Conservation (phyloP, 768 basidiomycete species). For the Cubamyces lactineus region DNA sequence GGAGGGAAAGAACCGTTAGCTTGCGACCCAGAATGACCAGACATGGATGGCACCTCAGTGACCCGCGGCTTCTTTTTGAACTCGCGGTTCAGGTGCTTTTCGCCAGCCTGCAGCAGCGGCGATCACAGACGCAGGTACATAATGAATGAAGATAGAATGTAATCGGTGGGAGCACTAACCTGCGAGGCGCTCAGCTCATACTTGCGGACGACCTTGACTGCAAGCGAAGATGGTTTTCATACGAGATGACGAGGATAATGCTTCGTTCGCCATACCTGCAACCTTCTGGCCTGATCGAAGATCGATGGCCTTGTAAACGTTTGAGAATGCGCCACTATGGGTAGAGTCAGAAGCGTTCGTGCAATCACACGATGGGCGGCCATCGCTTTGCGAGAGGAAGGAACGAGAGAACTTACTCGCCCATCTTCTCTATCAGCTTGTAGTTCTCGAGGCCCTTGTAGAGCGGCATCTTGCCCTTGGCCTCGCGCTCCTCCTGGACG, state of each 20-base stretch:
- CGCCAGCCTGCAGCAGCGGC: constrained; percentile 66
- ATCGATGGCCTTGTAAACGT: constrained; percentile 93
- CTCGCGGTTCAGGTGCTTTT: constrained; percentile 90
- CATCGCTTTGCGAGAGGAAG: not conserved
- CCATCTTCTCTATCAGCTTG: constrained; percentile 83
- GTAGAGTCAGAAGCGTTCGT: not conserved
- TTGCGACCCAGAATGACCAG: constrained; percentile 24
- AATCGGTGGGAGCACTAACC: constrained; percentile 56
- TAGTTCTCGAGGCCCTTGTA: constrained; percentile 86
- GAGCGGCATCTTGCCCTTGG: constrained; percentile 77
- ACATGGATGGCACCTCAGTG: constrained; percentile 78
- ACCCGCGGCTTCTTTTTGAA: constrained; percentile 98
- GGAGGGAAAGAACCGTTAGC: constrained; percentile 26
- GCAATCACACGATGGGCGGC: too few species aligned
- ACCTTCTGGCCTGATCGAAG: constrained; percentile 73
- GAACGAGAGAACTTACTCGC: constrained; percentile 69
- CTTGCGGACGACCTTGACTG: constrained; percentile 95
- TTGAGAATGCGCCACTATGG: constrained; percentile 93
- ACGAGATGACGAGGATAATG: constrained; percentile 27
- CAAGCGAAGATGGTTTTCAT: not conserved
- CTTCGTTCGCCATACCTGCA: constrained; percentile 61
- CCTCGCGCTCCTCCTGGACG: constrained; percentile 74
- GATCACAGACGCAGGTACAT: constrained; percentile 28
- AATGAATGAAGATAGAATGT: constrained; percentile 28
- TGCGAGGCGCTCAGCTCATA: constrained; percentile 89